Evolutionary conservation across 2,329 filamentous ascomycete genomes (phyloP), one percentile per base, ranked within the genome.

Genomic region (Colletotrichum godetiae): DNA sequence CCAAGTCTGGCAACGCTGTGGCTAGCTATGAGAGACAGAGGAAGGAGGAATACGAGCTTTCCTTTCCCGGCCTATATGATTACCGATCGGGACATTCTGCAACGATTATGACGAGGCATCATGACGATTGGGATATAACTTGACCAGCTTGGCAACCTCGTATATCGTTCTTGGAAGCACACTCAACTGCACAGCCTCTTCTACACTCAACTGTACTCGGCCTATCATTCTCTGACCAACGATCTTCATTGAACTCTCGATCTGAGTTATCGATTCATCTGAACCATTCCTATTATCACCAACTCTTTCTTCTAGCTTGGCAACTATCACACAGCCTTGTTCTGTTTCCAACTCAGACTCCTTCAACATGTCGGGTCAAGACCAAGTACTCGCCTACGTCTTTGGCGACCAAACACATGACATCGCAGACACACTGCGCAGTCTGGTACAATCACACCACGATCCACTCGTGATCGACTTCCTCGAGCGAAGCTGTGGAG

Each of bases 391-490:
- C 11, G 33, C 22, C 35, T 64, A 69, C 27, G 52, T 69, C 27
- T 69, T 69, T 35, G 67, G 67, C 49, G 67, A 69, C 60, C 67
- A 69, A 8, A 69, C 67, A 8, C 52, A 64, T 52, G 67, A 69
- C 10, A 65, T 27, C n/a, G 15, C 59, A 31, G 67, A 69, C 7
- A 27, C n/a, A 2, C 22, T 69, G 35, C 35, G 33, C 13, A 35
- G 67, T 15, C 27, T 69, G 15, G 33, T 35, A 0, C 52, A 69
- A 37, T 31, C 67, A 10, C 35, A 49, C 49, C 29, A 69, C n/a
- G 67, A 69, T 5, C 49, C 59, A 12, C 59, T 69, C 0, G 33
- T 69, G 10, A 7, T 29, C 10, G 52, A 65, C 67, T 69, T 69
- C 37, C n/a, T 69, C 2, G 59, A 69, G 22, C 49, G 60, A n/a